Conservation (phyloP, 2,329 filamentous ascomycete genomes). For the Colletotrichum euphorbiae region DNA sequence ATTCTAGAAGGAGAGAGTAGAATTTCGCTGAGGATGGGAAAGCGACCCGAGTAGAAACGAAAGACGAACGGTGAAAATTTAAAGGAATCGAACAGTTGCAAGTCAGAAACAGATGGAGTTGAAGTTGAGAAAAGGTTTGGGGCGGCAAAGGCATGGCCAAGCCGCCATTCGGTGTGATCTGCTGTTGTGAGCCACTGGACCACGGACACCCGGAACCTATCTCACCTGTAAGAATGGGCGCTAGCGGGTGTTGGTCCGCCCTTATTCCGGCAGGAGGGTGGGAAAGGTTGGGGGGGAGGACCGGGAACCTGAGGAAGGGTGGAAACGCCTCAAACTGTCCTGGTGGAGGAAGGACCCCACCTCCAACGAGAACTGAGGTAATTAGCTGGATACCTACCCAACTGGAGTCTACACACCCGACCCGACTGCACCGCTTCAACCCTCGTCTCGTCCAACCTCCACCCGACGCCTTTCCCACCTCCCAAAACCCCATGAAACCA, state of each 20-base stretch:
- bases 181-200: slow-evolving; percentile 14
- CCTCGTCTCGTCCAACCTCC: slow-evolving; percentile 4
- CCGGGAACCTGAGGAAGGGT: slow-evolving; percentile 21
- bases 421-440: not conserved
- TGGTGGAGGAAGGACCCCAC: not conserved
- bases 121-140: slow-evolving; percentile 41
- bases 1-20: slow-evolving; percentile 38
- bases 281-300: slow-evolving; percentile 9
- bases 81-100: slow-evolving; percentile 21
- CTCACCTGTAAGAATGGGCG: slow-evolving; percentile 24
- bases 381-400: not conserved
- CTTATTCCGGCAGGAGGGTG: slow-evolving; percentile 24
- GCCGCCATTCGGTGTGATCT: slow-evolving; percentile 33
- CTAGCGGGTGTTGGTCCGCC: slow-evolving; percentile 31
- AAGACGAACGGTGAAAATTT: slow-evolving; percentile 30
- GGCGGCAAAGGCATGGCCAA: slow-evolving; percentile 31
- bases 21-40: slow-evolving; percentile 38
- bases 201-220: slow-evolving; percentile 21
- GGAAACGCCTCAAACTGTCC: slow-evolving; percentile 36
- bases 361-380: slow-evolving; percentile 19
- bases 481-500: slow-evolving; percentile 32
- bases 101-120: slow-evolving; percentile 19
- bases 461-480: not conserved
- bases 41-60: not conserved
- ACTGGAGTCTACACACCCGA: no score